Evolutionary conservation across 2,329 filamentous ascomycete species (phyloP).

Genomic region (Exophiala lecanii-corni): DNA sequence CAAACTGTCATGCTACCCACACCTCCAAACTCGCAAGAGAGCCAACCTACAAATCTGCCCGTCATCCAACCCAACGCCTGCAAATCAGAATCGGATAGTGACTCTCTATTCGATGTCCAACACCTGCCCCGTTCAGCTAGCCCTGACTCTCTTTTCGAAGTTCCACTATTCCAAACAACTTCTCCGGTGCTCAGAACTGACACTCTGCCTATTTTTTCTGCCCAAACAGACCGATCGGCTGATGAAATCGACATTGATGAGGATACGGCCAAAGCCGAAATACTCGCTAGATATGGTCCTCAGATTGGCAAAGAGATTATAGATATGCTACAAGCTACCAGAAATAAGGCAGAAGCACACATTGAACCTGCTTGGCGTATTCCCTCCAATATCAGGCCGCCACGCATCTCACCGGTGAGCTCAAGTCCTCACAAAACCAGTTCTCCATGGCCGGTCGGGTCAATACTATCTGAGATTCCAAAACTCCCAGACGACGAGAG

Average conservation of each 20-base stretch:
- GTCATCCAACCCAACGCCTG: conserved; percentile 4
- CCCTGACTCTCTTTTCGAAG: conserved; percentile 1
- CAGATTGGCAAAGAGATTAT: conserved; percentile 21
- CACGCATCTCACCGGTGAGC: conserved; percentile 5
- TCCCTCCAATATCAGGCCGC: conserved; percentile 14
- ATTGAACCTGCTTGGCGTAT: conserved; percentile 28
- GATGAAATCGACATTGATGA: background rate
- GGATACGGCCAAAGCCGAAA: conserved; percentile 9
- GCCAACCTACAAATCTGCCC: conserved; percentile 1
- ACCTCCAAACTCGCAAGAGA: conserved; percentile 3
- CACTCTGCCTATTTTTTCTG: background rate
- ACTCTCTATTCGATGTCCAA: conserved; percentile 23
- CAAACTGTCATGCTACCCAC: background rate
- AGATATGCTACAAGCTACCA: conserved; percentile 15
- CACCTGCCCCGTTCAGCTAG: background rate
- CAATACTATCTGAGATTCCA: background rate
- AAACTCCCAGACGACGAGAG: no score
- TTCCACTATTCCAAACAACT: background rate
- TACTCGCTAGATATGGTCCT: conserved; percentile 17
- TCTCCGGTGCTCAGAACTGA: background rate
- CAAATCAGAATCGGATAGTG: conserved; percentile 18
- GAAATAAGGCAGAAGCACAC: conserved; percentile 21
- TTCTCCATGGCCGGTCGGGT: background rate
- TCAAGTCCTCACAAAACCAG: background rate
- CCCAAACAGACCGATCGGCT: background rate